A percentile compares a stretch with the other conserved stretches of the same genome.
Conservation (phyloP, 2,329 filamentous ascomycete species). For the Beauveria pseudobassiana region DNA sequence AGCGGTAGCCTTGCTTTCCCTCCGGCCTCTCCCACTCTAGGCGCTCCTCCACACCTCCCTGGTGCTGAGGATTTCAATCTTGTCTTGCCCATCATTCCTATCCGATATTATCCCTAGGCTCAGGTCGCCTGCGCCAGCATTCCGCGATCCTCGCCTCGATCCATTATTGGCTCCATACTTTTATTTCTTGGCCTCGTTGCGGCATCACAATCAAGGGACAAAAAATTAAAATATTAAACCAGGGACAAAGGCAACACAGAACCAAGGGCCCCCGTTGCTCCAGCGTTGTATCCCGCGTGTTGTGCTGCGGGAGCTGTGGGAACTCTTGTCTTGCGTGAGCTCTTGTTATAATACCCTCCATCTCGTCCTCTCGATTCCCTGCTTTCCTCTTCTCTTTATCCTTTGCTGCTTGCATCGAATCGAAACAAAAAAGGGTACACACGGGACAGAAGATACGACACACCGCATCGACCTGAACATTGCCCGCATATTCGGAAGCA, state of each 20-base stretch:
- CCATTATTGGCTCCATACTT: conserved; percentile 1
- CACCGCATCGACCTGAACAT: neutral
- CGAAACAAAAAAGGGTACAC: neutral
- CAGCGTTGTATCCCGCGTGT: neutral
- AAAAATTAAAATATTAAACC: neutral
- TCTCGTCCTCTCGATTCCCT: neutral
- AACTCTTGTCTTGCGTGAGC: neutral
- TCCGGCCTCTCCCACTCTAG: neutral
- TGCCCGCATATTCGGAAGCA: neutral
- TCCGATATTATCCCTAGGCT: conserved; percentile 13
- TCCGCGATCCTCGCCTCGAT: neutral
- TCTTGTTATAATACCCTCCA: conserved; percentile 6
- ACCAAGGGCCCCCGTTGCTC: neutral
- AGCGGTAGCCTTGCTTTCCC: neutral
- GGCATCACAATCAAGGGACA: neutral
- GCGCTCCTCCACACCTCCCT: neutral
- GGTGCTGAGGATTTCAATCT: conserved; percentile 3
- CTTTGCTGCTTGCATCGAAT: neutral
- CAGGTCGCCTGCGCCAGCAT: conserved; percentile 8
- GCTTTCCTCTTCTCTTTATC: conserved; percentile 5
- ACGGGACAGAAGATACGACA: neutral
- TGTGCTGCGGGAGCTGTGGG: neutral
- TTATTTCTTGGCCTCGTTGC: neutral
- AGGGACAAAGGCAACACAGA: neutral
- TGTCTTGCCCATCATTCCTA: conserved; percentile 32